Evolutionary conservation across 306 rosid species (phyloP).

Genomic region (Ormosia semicastrata): DNA sequence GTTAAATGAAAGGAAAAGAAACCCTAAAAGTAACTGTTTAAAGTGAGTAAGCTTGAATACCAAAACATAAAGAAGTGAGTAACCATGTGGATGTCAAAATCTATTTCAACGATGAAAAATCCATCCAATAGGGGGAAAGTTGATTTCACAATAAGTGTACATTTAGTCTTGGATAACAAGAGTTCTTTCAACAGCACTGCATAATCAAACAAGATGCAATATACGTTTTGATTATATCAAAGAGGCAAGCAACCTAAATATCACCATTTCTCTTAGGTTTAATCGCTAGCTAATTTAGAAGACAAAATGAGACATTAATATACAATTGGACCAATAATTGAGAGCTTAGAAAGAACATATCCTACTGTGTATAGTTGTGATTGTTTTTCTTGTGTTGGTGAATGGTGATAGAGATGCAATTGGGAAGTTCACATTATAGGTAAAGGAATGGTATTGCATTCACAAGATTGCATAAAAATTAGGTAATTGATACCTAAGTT

Average conservation of each 20-base stretch:
- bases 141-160: too few species aligned
- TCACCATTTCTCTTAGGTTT: background rate
- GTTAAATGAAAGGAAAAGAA: too few species aligned
- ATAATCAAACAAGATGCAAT: background rate
- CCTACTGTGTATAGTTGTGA: background rate
- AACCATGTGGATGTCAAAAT: too few species aligned
- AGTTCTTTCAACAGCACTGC: background rate
- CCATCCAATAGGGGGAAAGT: too few species aligned
- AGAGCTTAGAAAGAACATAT: background rate
- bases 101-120: too few species aligned
- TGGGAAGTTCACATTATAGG: background rate
- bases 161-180: background rate
- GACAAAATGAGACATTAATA: background rate
- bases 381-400: background rate
- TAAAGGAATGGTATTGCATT: background rate
- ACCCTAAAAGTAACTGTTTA: too few species aligned
- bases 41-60: too few species aligned
- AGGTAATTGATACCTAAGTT: constrained; percentile 15
- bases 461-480: constrained; percentile 43
- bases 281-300: background rate
- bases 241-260: background rate
- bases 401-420: background rate
- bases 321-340: background rate
- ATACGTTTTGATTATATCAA: background rate
- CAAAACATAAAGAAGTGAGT: too few species aligned